Evolutionary conservation across 2,329 filamentous ascomycete species (phyloP).

Genomic region (Coniochaeta ligniaria): DNA sequence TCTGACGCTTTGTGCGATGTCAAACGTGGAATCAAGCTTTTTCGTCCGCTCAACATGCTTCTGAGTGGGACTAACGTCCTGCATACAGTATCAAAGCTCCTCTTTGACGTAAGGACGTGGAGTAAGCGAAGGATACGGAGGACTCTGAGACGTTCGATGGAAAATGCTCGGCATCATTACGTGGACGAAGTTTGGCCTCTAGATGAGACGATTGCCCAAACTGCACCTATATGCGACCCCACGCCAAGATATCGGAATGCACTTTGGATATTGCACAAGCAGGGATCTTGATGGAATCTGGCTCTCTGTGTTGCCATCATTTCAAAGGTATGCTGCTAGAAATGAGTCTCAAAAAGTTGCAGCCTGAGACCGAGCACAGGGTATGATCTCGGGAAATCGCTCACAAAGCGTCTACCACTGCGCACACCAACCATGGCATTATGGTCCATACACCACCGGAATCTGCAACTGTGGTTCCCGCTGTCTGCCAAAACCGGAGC

Average conservation of each 20-base stretch:
- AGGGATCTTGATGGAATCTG: neutral
- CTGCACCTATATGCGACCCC: neutral
- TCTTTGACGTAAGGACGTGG: neutral
- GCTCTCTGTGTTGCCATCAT: too few relatives aligned
- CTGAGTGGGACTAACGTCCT: neutral
- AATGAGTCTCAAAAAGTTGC: neutral
- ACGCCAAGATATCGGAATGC: too few relatives aligned
- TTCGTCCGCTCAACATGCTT: neutral
- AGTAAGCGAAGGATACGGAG: neutral
- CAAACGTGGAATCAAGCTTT: neutral
- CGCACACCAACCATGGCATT: neutral
- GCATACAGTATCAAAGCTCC: neutral
- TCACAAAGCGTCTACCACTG: neutral
- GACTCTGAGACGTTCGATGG: neutral
- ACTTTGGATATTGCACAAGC: neutral
- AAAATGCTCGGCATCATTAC: neutral
- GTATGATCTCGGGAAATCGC: neutral
- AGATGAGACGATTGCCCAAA: neutral
- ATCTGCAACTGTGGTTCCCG: too few relatives aligned
- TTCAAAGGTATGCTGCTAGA: too few relatives aligned
- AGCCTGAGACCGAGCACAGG: too few relatives aligned
- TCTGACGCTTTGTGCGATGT: neutral
- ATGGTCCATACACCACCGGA: neutral
- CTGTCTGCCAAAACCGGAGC: too few relatives aligned
- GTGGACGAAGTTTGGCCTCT: neutral